Evolutionary conservation across 495 filamentous ascomycete species (phyloP).

Genomic region (Talaromyces borbonicus): DNA sequence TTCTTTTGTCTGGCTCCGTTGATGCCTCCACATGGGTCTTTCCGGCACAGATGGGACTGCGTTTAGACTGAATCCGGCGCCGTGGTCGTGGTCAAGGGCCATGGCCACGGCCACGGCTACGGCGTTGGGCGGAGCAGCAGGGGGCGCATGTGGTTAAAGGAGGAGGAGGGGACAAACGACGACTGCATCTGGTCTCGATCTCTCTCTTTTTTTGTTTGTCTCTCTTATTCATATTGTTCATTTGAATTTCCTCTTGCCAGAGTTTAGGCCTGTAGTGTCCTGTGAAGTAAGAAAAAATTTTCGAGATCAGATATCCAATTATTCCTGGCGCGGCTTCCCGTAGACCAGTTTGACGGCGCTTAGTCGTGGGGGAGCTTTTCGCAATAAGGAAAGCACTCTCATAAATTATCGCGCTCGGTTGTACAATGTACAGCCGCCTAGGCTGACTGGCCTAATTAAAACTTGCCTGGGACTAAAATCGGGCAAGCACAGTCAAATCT

Average conservation of each 20-base stretch:
- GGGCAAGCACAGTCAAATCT: too few species aligned
- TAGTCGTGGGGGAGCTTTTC: conserved; percentile 6
- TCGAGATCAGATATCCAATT: conserved; percentile 10
- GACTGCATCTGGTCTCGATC: neutral
- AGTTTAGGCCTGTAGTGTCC: conserved; percentile 11
- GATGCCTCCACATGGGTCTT: neutral
- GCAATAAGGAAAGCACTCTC: neutral
- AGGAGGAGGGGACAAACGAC: too few species aligned
- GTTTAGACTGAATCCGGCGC: neutral
- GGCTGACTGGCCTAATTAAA: neutral
- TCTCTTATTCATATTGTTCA: neutral
- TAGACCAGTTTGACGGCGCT: conserved; percentile 8
- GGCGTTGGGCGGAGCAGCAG: neutral
- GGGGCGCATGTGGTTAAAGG: neutral
- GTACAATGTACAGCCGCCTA: neutral
- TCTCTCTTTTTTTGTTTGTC: too few species aligned
- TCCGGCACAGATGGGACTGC: conserved; percentile 3
- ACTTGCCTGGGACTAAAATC: too few species aligned
- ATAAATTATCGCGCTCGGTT: too few species aligned
- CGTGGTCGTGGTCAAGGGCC: neutral
- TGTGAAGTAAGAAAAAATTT: too few species aligned
- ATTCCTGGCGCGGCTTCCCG: conserved; percentile 7
- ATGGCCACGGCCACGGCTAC: too few species aligned
- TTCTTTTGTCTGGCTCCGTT: neutral
- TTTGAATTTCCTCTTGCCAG: neutral